Evolutionary conservation across 176 grass and related monocot species (phyloP).

Genomic region (Lolium perenne): DNA sequence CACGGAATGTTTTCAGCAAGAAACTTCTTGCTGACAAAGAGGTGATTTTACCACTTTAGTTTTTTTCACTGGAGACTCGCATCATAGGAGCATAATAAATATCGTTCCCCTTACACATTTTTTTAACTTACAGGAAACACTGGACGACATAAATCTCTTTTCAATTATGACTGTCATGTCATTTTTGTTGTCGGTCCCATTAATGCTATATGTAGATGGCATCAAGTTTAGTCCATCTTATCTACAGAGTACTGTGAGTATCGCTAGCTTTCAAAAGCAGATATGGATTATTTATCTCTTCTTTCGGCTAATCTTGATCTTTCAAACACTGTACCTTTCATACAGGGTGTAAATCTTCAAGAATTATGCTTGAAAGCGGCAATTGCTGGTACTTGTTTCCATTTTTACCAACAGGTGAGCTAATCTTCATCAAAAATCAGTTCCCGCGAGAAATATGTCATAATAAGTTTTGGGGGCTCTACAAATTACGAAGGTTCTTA

Average conservation of each 20-base stretch:
- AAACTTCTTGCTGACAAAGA: slow-evolving; percentile 83
- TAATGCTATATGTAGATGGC: slow-evolving; percentile 79
- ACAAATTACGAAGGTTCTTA: neutral
- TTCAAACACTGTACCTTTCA: slow-evolving; percentile 6
- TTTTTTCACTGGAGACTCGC: neutral
- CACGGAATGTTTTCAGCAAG: slow-evolving; percentile 91
- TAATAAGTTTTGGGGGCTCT: neutral
- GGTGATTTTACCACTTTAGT: slow-evolving; percentile 41
- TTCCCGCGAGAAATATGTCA: neutral
- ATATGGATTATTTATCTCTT: slow-evolving; percentile 3
- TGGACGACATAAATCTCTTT: slow-evolving; percentile 94
- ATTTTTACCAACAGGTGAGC: slow-evolving; percentile 94
- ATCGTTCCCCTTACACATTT: neutral
- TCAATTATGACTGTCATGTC: slow-evolving; percentile 93
- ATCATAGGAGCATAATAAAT: neutral
- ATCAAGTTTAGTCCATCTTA: slow-evolving; percentile 79
- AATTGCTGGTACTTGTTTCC: slow-evolving; percentile 79
- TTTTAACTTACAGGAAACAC: slow-evolving; percentile 60
- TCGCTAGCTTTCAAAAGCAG: neutral
- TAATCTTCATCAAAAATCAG: slow-evolving; percentile 11
- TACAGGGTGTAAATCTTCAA: slow-evolving; percentile 78
- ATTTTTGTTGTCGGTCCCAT: slow-evolving; percentile 71
- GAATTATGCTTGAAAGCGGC: slow-evolving; percentile 70
- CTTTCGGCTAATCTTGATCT: slow-evolving; percentile 17
- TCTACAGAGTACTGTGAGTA: slow-evolving; percentile 77